Percentiles rank a stretch among this genome's conserved stretches.
Conservation (phyloP, 108 stramenopile species). For the Skeletonema grethae region DNA sequence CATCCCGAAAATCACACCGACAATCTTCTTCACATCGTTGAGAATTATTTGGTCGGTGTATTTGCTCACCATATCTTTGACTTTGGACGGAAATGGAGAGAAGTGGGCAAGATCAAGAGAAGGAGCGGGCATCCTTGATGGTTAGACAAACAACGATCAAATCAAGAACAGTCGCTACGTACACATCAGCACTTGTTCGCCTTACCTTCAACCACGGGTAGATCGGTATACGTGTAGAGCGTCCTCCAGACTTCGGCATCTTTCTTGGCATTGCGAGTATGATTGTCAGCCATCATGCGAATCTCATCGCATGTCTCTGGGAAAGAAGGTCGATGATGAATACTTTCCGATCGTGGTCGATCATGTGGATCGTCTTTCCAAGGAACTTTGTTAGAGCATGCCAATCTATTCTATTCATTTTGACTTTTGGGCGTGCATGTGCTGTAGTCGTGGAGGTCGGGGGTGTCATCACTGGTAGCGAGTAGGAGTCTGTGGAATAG, state of each 20-base stretch:
- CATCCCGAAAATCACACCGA: constrained; percentile 47
- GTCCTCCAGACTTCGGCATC: constrained; percentile 45
- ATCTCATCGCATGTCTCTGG: constrained; percentile 48
- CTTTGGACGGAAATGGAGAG: neutral
- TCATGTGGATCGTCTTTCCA: constrained; percentile 50
- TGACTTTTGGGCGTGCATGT: too few species aligned
- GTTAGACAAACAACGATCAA: neutral
- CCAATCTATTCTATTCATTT: too few species aligned
- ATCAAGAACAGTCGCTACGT: neutral
- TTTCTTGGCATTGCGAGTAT: constrained; percentile 27
- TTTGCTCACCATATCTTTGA: constrained; percentile 27
- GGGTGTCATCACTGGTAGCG: too few species aligned
- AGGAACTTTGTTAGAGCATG: too few species aligned
- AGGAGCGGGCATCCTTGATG: neutral
- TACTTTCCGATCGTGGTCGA: constrained; percentile 45
- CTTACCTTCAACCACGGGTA: constrained; percentile 41
- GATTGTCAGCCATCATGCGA: constrained; percentile 50
- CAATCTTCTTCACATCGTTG: constrained; percentile 33
- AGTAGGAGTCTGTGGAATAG: too few species aligned
- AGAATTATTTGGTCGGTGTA: constrained; percentile 46
- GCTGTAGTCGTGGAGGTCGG: too few species aligned
- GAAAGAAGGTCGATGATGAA: constrained; percentile 58
- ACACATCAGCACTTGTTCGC: neutral
- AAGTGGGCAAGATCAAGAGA: neutral
- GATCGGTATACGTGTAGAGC: constrained; percentile 63